A percentile compares a stretch with the other conserved stretches of the same genome.
These are phyloP conservation scores for Apostasia shenzhenica DNA, from an alignment of 106 monocot species.

Conservation along the genomic window DNA sequence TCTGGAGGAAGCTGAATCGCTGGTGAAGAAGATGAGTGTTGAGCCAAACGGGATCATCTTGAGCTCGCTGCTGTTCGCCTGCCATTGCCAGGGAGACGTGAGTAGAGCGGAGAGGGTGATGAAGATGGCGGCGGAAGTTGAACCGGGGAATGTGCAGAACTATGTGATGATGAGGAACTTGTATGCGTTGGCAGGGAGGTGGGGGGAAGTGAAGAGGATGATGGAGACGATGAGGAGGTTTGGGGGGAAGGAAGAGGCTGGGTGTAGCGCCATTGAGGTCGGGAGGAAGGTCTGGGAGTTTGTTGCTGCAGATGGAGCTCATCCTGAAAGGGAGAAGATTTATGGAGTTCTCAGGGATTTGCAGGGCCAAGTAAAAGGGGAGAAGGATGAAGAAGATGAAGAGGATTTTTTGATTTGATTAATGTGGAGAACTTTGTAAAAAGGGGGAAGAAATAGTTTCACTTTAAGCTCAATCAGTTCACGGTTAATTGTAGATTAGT, in stretches of 20 bases:
- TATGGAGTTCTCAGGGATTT: slow-evolving; percentile 15
- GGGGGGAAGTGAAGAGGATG: slow-evolving; percentile 44
- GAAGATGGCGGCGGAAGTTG: slow-evolving; percentile 17
- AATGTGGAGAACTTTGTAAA: not conserved
- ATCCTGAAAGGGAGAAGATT: slow-evolving; percentile 20
- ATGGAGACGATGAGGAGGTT: slow-evolving; percentile 21
- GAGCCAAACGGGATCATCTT: slow-evolving; percentile 32
- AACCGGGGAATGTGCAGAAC: slow-evolving; percentile 44
- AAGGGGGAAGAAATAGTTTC: slow-evolving; percentile 4
- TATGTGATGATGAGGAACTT: slow-evolving; percentile 68
- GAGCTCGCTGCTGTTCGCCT: slow-evolving; percentile 39
- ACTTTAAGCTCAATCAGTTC: slow-evolving; percentile 20
- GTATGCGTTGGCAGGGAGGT: slow-evolving; percentile 34
- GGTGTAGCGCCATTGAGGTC: slow-evolving; percentile 46
- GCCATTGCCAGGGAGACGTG: slow-evolving; percentile 19
- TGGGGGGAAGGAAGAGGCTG: slow-evolving; percentile 47
- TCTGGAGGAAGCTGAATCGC: slow-evolving; percentile 37
- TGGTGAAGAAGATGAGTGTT: slow-evolving; percentile 32
- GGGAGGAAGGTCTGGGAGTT: slow-evolving; percentile 37
- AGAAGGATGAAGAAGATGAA: slow-evolving; percentile 1
- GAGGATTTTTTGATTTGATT: not conserved
- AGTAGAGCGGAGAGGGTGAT: slow-evolving; percentile 38
- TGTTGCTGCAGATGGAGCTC: slow-evolving; percentile 28
- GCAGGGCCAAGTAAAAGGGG: slow-evolving; percentile 23
- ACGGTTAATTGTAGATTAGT: not conserved